Base-by-base conservation (phyloP, 495 filamentous ascomycete species). In the Podospora pseudoanserina region DNA sequence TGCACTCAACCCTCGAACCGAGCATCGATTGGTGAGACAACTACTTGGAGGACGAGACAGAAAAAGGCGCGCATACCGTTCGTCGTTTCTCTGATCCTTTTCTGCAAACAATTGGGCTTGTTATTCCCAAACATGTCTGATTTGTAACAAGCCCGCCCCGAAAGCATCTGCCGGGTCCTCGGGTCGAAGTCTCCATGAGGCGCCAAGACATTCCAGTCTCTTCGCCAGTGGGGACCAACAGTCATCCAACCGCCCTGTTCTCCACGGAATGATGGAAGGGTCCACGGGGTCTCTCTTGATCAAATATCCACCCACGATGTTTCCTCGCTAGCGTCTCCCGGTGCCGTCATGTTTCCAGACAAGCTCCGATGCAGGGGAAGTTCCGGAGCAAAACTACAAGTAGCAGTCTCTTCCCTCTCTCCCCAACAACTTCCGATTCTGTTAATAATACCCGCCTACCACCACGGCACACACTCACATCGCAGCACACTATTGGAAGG, bases 151-250 rank as follows among this genome's bases (percentile, higher is more conserved):
- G 39, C 0, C 39, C 7, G 6, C 7, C 39, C 39, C 39, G 39
- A 49, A 49, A 49, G 2, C 39, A 49, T 49, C 39, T 49, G 39
- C 39, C 39, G 39, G 39, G 9, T 16, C 39, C 9, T 49, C 39
- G 39, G 5, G 39, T 49, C 39, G 39, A 16, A 16, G 9, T 49
- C 9, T 49, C 39, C 39, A 49, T 13, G 39, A 49, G 19, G 32
- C n/a, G 68, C 71, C 71, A 73, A 73, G 71, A 68, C 68, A 71
- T 73, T 73, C 71, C 66, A 73, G n/a, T 55, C 30, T 39, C 44
- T 69, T 72, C 65, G 39, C 44, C 20, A 27, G 54, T 19, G 15
- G 27, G 9, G 64, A 15, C 27, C 39, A 53, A 53, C 53, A 56
- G 54, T 34, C 20, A 65, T 20, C 64, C 5, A 26, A 49, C 44